A percentile compares a stretch with the other conserved stretches of the same genome.
Evolutionary conservation across 139 green algal species (phyloP).

Genomic region (Nannochloris sp.): DNA sequence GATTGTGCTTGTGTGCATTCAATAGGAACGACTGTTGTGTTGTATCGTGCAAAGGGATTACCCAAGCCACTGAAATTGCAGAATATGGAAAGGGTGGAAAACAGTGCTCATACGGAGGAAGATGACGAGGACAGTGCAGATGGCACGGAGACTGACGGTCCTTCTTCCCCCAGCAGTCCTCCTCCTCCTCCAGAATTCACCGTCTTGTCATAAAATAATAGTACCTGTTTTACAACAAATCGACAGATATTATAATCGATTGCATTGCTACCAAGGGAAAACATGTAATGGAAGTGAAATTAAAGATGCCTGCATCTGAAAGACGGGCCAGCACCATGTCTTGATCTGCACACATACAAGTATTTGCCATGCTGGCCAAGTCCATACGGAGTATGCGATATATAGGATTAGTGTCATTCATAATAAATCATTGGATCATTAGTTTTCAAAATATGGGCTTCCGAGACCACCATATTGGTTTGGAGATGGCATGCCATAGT

Average conservation of each 20-base stretch:
- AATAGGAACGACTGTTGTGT: slow-evolving; percentile 18
- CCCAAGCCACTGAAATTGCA: background rate
- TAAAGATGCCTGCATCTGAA: too few species aligned
- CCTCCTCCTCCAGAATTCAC: slow-evolving; percentile 22
- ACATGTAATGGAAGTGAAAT: too few species aligned
- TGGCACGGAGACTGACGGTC: slow-evolving; percentile 4
- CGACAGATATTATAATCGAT: background rate
- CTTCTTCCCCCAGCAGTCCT: background rate
- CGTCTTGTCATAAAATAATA: slow-evolving; percentile 8
- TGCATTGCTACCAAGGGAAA: background rate
- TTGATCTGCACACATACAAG: too few species aligned
- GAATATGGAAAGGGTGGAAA: background rate
- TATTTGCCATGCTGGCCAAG: too few species aligned
- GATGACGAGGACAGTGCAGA: slow-evolving; percentile 10
- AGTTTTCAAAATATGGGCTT: slow-evolving; percentile 2
- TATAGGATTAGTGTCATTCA: too few species aligned
- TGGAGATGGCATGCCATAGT: background rate
- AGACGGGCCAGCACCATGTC: too few species aligned
- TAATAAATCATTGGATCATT: background rate
- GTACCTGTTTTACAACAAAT: background rate
- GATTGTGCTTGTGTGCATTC: slow-evolving; percentile 28
- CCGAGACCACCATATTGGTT: background rate
- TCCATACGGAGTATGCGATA: too few species aligned
- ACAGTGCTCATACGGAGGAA: background rate
- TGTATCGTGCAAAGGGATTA: slow-evolving; percentile 17